Evolutionary conservation across 805 yeast genomes (phyloP).

Genomic region (Wickerhamomyces bisporus): DNA sequence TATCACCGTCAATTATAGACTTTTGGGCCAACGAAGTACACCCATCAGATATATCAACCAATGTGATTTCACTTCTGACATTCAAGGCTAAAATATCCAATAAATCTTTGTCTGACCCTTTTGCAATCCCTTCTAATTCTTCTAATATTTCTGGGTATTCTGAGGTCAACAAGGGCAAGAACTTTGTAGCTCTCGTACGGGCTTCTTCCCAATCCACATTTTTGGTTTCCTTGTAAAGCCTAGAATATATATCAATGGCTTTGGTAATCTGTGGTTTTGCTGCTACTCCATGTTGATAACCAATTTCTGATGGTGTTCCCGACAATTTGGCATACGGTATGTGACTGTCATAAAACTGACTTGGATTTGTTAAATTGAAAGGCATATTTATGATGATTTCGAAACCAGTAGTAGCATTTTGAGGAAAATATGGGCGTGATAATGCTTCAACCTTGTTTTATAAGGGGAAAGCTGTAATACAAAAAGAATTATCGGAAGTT

Average conservation of each 20-base stretch:
- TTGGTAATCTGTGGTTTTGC: slow-evolving; percentile 27
- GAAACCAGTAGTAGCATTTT: not conserved
- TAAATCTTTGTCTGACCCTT: slow-evolving; percentile 28
- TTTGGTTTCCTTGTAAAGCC: slow-evolving; percentile 22
- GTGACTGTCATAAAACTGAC: slow-evolving; percentile 23
- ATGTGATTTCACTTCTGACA: slow-evolving; percentile 33
- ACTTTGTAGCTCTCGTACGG: slow-evolving; percentile 21
- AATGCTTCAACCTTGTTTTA: no score
- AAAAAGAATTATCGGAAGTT: not conserved
- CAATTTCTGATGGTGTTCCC: slow-evolving; percentile 27
- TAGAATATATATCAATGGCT: slow-evolving; percentile 26
- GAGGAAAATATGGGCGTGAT: no score
- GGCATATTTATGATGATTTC: not conserved
- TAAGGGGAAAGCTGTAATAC: no score
- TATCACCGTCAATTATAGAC: slow-evolving; percentile 17
- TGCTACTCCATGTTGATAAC: slow-evolving; percentile 29
- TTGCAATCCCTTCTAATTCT: slow-evolving; percentile 34
- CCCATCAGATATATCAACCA: slow-evolving; percentile 32
- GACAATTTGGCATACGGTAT: slow-evolving; percentile 20
- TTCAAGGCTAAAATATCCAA: slow-evolving; percentile 34
- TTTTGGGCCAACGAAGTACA: slow-evolving; percentile 31
- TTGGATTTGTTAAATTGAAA: slow-evolving; percentile 9
- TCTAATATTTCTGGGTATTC: slow-evolving; percentile 28
- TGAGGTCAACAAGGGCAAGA: slow-evolving; percentile 23
- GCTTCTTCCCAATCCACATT: slow-evolving; percentile 28